Evolutionary conservation across 306 rosid genomes (phyloP).

Genomic region (Fragaria vesca): DNA sequence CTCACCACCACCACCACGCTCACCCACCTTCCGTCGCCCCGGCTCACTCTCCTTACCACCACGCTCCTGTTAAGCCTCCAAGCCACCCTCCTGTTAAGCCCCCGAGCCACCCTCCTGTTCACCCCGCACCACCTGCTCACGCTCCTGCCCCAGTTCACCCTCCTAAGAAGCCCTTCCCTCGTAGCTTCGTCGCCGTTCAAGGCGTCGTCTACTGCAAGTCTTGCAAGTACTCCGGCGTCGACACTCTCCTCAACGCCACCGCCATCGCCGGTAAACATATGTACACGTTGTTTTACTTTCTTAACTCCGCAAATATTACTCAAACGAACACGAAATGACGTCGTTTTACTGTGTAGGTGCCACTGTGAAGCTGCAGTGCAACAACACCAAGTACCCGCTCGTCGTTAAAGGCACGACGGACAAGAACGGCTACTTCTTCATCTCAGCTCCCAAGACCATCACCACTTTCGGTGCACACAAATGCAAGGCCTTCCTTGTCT

Average conservation of each 20-base stretch:
- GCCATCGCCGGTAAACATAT: slow-evolving; percentile 44
- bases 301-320: not conserved
- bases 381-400: slow-evolving; percentile 52
- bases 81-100: slow-evolving; percentile 6
- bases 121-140: slow-evolving; percentile 18
- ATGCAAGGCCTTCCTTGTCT: slow-evolving; percentile 51
- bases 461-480: slow-evolving; percentile 70
- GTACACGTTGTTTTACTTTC: not conserved
- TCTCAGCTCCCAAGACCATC: slow-evolving; percentile 55
- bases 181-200: slow-evolving; percentile 69
- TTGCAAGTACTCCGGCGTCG: slow-evolving; percentile 62
- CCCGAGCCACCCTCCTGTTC: slow-evolving; percentile 1
- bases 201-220: slow-evolving; percentile 83
- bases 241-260: slow-evolving; percentile 61
- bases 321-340: not conserved
- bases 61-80: slow-evolving; percentile 15
- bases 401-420: slow-evolving; percentile 39
- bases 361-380: slow-evolving; percentile 61
- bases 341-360: slow-evolving; percentile 44
- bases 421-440: slow-evolving; percentile 77
- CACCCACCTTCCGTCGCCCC: slow-evolving; percentile 30
- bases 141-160: slow-evolving; percentile 11
- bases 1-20: not conserved
- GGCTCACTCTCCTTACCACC: slow-evolving; percentile 20
- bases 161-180: slow-evolving; percentile 32